phyloP scores from a whole-genome alignment of 75 land plant species.

The Cupressus sempervirens region DNA sequence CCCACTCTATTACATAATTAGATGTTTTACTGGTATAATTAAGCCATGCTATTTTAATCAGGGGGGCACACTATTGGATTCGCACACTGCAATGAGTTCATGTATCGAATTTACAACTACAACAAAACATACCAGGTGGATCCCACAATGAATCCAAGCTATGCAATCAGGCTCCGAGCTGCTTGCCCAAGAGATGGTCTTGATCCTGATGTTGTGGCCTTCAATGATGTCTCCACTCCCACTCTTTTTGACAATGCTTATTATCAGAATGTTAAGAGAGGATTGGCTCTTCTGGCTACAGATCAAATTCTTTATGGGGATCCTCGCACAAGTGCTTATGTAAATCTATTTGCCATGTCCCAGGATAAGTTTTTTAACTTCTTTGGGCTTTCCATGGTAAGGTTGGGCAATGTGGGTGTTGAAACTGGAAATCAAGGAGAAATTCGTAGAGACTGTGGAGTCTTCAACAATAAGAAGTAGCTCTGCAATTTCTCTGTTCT shows the following conservation, averaged over 20 bases:
- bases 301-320: constrained; percentile 37
- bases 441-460: constrained; percentile 15
- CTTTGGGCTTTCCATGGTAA: constrained; percentile 24
- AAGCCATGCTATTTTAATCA: neutral
- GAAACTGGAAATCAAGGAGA: constrained; percentile 32
- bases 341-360: constrained; percentile 17
- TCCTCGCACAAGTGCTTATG: constrained; percentile 27
- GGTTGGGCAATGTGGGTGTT: constrained; percentile 21
- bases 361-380: constrained; percentile 14
- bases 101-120: constrained; percentile 24
- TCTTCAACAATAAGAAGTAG: constrained; percentile 5
- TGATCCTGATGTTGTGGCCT: constrained; percentile 14
- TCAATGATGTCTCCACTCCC: constrained; percentile 37
- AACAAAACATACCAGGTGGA: constrained; percentile 13
- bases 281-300: constrained; percentile 24
- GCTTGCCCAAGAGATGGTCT: constrained; percentile 15
- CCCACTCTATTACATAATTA: neutral
- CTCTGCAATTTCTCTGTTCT: neutral
- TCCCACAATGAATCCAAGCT: constrained; percentile 24
- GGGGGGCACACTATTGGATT: constrained; percentile 64
- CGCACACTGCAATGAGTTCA: constrained; percentile 52
- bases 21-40: neutral
- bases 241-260: constrained; percentile 42
- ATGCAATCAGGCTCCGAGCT: constrained; percentile 2
- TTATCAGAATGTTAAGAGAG: constrained; percentile 21